These are phyloP conservation scores for Limnanthes douglasii DNA, from an alignment of 345 rosid species.

Conservation along the genomic window DNA sequence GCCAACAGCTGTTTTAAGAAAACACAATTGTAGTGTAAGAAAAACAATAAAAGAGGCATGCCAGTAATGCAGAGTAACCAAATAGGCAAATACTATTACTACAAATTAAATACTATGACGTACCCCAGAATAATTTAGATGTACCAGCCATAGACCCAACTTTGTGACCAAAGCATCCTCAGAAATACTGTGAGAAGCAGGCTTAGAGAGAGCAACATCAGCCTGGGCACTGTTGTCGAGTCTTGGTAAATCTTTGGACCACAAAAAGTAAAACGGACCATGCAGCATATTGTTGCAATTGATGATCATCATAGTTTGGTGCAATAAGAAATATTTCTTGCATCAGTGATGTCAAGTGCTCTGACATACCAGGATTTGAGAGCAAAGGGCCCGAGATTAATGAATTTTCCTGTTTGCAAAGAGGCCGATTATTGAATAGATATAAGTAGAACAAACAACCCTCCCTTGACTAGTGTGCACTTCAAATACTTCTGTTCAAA, in stretches of 20 bases:
- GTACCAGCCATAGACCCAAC: constrained; percentile 44
- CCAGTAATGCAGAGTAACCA: no score
- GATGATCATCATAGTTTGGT: constrained; percentile 54
- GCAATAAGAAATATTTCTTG: constrained; percentile 82
- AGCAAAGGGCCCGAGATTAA: constrained; percentile 40
- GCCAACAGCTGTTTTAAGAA: no score
- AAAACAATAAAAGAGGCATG: no score
- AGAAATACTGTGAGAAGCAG: constrained; percentile 37
- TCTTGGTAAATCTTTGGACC: constrained; percentile 32
- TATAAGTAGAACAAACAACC: no score
- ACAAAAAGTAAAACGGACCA: constrained; percentile 78
- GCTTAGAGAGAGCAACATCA: constrained; percentile 19
- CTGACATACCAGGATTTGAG: constrained; percentile 37
- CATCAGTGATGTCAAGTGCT: constrained; percentile 36
- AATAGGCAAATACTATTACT: no score
- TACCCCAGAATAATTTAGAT: constrained; percentile 37
- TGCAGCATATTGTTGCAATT: constrained; percentile 60
- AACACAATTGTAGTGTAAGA: no score
- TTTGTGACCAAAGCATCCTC: constrained; percentile 54
- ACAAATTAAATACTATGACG: no score
- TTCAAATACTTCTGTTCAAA: no score
- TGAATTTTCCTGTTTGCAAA: constrained; percentile 45
- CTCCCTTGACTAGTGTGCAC: no score
- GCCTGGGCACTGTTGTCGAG: constrained; percentile 12
- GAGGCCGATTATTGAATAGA: no score